A percentile compares a stretch with the other conserved stretches of the same genome.
Conservation (phyloP, 345 rosid species). For the Acer yangbiense region DNA sequence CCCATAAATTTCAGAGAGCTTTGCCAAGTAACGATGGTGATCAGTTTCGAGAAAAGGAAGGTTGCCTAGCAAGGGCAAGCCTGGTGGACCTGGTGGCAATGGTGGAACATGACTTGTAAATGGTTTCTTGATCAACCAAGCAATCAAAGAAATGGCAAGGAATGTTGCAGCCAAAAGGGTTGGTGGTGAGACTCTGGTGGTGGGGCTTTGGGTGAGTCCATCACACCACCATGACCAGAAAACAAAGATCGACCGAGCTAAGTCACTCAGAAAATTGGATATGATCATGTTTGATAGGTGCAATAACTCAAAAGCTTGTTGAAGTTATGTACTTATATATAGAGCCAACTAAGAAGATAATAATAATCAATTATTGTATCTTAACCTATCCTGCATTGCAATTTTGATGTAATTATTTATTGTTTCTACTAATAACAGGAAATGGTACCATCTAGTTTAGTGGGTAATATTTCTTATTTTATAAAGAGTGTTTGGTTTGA, state of each 20-base stretch:
- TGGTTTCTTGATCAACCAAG: slow-evolving; percentile 5
- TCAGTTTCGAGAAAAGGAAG: slow-evolving; percentile 27
- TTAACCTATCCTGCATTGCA: not conserved
- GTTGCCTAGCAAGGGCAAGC: slow-evolving; percentile 32
- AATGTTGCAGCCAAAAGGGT: not conserved
- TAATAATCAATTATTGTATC: too few relatives aligned
- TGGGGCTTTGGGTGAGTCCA: not conserved
- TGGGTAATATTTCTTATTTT: too few relatives aligned
- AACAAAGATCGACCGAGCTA: not conserved
- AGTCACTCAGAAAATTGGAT: not conserved
- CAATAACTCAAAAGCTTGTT: not conserved
- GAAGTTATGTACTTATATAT: not conserved
- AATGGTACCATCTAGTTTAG: too few relatives aligned
- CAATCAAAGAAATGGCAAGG: slow-evolving; percentile 14
- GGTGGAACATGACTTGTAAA: not conserved
- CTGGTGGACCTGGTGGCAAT: slow-evolving; percentile 28
- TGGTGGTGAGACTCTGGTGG: not conserved
- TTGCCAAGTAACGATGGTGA: slow-evolving; percentile 23
- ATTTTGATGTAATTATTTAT: too few relatives aligned
- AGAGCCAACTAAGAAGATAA: not conserved
- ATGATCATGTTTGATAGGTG: not conserved
- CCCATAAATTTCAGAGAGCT: slow-evolving; percentile 26
- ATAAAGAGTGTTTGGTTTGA: too few relatives aligned
- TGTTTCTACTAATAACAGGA: too few relatives aligned
- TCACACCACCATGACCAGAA: not conserved